Percentiles rank a stretch among this genome's conserved stretches.
Evolutionary conservation across 2,329 filamentous ascomycete species (phyloP).

Genomic region (Diaporthe helianthi): DNA sequence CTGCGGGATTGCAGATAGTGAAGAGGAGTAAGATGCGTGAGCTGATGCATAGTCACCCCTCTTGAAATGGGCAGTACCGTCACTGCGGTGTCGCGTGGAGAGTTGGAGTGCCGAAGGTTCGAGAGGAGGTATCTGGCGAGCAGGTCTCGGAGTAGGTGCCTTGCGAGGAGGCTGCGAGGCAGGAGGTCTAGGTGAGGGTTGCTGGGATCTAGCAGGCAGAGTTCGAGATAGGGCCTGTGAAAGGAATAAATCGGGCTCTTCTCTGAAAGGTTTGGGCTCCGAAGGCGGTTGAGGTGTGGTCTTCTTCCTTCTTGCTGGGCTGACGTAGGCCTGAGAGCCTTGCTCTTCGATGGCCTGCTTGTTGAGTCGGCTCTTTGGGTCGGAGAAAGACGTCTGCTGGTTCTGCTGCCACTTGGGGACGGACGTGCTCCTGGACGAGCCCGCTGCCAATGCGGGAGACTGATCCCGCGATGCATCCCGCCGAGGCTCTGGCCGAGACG

Average conservation of each 20-base stretch:
- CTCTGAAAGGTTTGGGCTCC: conserved; percentile 46
- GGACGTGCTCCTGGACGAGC: conserved; percentile 52
- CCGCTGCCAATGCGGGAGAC: conserved; percentile 55
- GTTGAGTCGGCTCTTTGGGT: conserved; percentile 69
- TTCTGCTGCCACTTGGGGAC: conserved; percentile 66
- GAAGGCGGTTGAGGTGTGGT: conserved; percentile 58
- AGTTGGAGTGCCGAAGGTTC: conserved; percentile 73
- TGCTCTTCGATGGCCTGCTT: conserved; percentile 81
- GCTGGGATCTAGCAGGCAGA: conserved; percentile 47
- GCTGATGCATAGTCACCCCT: conserved; percentile 90
- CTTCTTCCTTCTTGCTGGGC: conserved; percentile 82
- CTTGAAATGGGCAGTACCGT: conserved; percentile 90
- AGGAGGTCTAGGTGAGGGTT: conserved; percentile 51
- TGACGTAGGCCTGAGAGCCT: conserved; percentile 83
- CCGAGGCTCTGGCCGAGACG: conserved; percentile 43
- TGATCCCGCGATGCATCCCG: conserved; percentile 51
- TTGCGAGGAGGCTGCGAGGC: conserved; percentile 55
- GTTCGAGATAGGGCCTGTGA: conserved; percentile 47
- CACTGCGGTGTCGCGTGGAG: conserved; percentile 79
- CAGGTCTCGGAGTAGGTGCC: conserved; percentile 50
- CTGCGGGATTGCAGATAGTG: conserved; percentile 75
- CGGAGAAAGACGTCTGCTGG: conserved; percentile 49
- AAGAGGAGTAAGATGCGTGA: conserved; percentile 80
- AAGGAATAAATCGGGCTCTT: conserved; percentile 69
- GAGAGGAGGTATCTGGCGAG: conserved; percentile 69